These are phyloP conservation scores for Leccinum subrobustum DNA, from an alignment of 1,284 basidiomycete genomes.

Conservation along the genomic window DNA sequence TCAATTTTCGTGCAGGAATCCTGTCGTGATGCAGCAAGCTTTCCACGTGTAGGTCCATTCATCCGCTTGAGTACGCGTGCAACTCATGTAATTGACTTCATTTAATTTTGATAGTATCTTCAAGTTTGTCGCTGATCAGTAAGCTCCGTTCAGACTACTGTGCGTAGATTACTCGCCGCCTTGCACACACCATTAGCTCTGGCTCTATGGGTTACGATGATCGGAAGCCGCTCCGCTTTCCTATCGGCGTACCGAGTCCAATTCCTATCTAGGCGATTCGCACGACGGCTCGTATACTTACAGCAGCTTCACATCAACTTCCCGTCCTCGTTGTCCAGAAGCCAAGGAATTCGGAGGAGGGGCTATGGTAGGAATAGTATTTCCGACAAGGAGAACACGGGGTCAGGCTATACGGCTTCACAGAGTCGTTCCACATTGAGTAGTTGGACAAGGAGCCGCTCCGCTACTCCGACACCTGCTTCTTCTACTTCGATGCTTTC, in stretches of 20 bases:
- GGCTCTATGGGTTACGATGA: conserved; percentile 48
- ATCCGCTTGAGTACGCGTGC: neutral
- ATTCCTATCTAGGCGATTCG: conserved; percentile 58
- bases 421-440: conserved; percentile 36
- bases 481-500: conserved; percentile 30
- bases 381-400: conserved; percentile 58
- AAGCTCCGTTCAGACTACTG: neutral
- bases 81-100: neutral
- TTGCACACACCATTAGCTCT: conserved; percentile 38
- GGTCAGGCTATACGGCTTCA: conserved; percentile 29
- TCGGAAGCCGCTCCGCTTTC: conserved; percentile 48
- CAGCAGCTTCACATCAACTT: conserved; percentile 31
- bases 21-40: conserved; percentile 43
- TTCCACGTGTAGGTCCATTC: conserved; percentile 24
- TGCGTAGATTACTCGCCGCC: neutral
- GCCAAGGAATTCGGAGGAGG: conserved; percentile 56
- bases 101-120: conserved; percentile 22
- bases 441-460: conserved; percentile 36
- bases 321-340: conserved; percentile 50
- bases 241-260: conserved; percentile 51
- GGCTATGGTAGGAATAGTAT: conserved; percentile 38
- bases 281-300: conserved; percentile 42
- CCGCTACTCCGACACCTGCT: conserved; percentile 29
- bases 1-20: conserved; percentile 54
- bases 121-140: conserved; percentile 25